These are phyloP conservation scores for Byssothecium circinans DNA, from an alignment of 2,329 filamentous ascomycete species.

Conservation along the genomic window DNA sequence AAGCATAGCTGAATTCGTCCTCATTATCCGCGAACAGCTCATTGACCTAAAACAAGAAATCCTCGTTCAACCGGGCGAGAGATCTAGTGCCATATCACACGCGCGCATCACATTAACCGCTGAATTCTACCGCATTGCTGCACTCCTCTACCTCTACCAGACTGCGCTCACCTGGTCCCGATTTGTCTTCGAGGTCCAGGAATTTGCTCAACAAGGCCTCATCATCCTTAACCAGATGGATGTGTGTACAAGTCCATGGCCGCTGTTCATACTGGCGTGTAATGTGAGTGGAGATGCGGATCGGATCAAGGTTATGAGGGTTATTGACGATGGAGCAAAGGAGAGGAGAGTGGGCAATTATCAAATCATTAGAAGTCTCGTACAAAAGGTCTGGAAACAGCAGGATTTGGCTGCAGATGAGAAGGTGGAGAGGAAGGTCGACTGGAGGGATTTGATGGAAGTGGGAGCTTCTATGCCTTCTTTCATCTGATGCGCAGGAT, in stretches of 20 bases:
- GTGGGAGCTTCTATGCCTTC: constrained; percentile 18
- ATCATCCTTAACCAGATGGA: constrained; percentile 41
- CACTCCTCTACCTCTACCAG: constrained; percentile 51
- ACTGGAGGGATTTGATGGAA: constrained; percentile 47
- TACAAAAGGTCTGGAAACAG: constrained; percentile 52
- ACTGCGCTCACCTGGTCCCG: constrained; percentile 25
- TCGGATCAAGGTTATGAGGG: constrained; percentile 45
- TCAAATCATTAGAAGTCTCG: constrained; percentile 47
- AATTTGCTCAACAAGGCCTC: constrained; percentile 33
- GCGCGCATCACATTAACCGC: constrained; percentile 48
- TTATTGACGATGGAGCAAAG: constrained; percentile 48
- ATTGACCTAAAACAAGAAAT: constrained; percentile 27
- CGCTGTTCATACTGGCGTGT: constrained; percentile 53
- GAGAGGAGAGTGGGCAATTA: constrained; percentile 52
- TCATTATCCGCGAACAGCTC: constrained; percentile 19
- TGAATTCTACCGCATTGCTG: constrained; percentile 55
- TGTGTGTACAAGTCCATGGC: constrained; percentile 54
- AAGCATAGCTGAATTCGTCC: constrained; percentile 1
- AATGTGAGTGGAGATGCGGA: constrained; percentile 49
- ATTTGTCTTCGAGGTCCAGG: background rate
- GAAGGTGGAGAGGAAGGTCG: constrained; percentile 28
- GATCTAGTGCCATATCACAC: constrained; percentile 26
- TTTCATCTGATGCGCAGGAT: constrained; percentile 22
- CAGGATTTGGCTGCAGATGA: constrained; percentile 46
- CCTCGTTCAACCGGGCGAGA: constrained; percentile 25